Percentiles rank a stretch among this genome's conserved stretches.
Evolutionary conservation across 139 green algal genomes (phyloP).

Genomic region (Micractinium conductrix): DNA sequence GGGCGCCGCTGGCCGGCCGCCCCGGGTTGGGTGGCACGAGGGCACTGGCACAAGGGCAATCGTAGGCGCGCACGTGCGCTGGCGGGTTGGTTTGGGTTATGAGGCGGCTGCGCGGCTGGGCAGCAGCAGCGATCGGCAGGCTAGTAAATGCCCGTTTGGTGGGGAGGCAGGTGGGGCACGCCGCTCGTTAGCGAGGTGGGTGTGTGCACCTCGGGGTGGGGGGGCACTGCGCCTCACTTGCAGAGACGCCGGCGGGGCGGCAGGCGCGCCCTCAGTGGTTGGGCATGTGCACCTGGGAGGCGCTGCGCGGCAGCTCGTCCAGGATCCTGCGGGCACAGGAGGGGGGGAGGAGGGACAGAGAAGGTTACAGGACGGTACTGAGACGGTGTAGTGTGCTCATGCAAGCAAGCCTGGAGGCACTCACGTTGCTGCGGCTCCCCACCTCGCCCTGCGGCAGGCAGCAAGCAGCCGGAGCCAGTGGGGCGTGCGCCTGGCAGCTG

Average conservation of each 20-base stretch:
- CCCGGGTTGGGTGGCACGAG: neutral
- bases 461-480: too few species aligned
- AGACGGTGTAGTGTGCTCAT: neutral
- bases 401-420: neutral
- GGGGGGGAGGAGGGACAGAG: neutral
- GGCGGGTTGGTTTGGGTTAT: too few species aligned
- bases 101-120: too few species aligned
- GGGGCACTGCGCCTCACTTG: too few species aligned
- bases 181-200: neutral
- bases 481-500: too few species aligned
- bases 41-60: too few species aligned
- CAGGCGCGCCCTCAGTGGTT: neutral
- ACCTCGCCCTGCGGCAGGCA: too few species aligned
- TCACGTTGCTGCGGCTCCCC: too few species aligned
- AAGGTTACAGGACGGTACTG: neutral
- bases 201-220: too few species aligned
- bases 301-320: slow-evolving; percentile 41
- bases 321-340: slow-evolving; percentile 36
- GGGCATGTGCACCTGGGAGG: slow-evolving; percentile 46
- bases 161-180: neutral
- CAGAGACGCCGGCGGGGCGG: too few species aligned
- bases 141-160: neutral
- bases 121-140: neutral
- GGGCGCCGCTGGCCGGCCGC: neutral
- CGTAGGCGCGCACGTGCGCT: too few species aligned